Percentiles rank a stretch among this genome's conserved stretches.
Evolutionary conservation across 441 rosid species (phyloP).

Genomic region (Mallotus japonicus): DNA sequence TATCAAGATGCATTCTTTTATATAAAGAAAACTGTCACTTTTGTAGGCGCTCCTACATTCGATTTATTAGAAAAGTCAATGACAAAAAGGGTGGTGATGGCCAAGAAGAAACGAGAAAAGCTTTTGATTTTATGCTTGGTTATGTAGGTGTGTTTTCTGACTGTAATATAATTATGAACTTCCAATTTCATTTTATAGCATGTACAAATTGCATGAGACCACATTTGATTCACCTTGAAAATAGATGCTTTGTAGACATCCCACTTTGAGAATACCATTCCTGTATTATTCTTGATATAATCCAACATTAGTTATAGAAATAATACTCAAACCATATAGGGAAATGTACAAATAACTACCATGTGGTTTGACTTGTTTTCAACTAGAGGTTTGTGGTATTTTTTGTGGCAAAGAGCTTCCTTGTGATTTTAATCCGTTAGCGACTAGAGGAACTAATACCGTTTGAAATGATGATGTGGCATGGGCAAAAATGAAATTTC

Average conservation of each 20-base stretch:
- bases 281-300: not conserved
- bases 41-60: slow-evolving; percentile 90
- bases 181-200: slow-evolving; percentile 3
- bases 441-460: no score
- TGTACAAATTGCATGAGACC: not conserved
- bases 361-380: no score
- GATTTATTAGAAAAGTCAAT: slow-evolving; percentile 83
- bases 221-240: not conserved
- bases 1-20: not conserved
- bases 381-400: no score
- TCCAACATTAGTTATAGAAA: not conserved
- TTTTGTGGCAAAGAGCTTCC: no score
- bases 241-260: not conserved
- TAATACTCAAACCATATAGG: not conserved
- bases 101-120: slow-evolving; percentile 89
- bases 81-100: slow-evolving; percentile 90
- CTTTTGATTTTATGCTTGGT: slow-evolving; percentile 87
- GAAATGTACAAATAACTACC: no score
- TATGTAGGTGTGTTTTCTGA: slow-evolving; percentile 65
- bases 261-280: not conserved
- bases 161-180: slow-evolving; percentile 18
- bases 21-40: slow-evolving; percentile 4
- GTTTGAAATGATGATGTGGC: no score
- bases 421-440: no score
- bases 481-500: no score